Base-by-base conservation (phyloP, 441 rosid genomes). In the Corymbia citriodora region DNA sequence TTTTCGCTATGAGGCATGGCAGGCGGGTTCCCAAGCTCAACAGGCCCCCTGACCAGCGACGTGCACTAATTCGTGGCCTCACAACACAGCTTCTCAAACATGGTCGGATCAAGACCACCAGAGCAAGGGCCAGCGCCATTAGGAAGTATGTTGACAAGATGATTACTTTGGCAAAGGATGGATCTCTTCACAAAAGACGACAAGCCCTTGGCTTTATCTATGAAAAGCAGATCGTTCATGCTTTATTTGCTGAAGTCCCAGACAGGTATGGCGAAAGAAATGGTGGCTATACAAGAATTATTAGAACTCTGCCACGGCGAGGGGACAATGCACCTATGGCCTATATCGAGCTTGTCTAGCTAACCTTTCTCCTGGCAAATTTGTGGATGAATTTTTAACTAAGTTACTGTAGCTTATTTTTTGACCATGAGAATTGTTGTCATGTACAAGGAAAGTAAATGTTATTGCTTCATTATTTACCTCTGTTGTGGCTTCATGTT, bases 241-340 rank as follows among this genome's bases (percentile, higher is more conserved):
- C 99, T 8, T 90, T 98, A 91, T 97, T 97, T 88, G 96, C 98
- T 0, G 99, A 98, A 92, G 99, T 97, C 29, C 98, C 87, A 3
- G 99, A 96, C 6, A 94, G 99, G 90, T 97, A 98, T 49, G 99
- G 99, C 3, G 98, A 96, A 3, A 92, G 99, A 68, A 95, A 97
- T 90, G 99, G 99, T 55, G 99, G 99, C 11, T 98, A 98, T 45
- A 98, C 99, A 16, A 94, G 99, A 91, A 98, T 98, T 90, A 95
- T 97, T 82, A 96, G 99, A 91, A 97, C 99, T 83, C 93, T 98
- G 61, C 99, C 99, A 7, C 94, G 99, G 94, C 92, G 99, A 90
- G 99, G 99, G 49, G 99, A 98, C 91, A 98, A 98, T 94, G 99
- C 99, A 21, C 99, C 99, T 14, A 98, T 98, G 99, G 99, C 99